Percentiles rank a stretch among this genome's conserved stretches.
phyloP scores from a whole-genome alignment of 306 rosid genomes.

The Pyrus communis region DNA sequence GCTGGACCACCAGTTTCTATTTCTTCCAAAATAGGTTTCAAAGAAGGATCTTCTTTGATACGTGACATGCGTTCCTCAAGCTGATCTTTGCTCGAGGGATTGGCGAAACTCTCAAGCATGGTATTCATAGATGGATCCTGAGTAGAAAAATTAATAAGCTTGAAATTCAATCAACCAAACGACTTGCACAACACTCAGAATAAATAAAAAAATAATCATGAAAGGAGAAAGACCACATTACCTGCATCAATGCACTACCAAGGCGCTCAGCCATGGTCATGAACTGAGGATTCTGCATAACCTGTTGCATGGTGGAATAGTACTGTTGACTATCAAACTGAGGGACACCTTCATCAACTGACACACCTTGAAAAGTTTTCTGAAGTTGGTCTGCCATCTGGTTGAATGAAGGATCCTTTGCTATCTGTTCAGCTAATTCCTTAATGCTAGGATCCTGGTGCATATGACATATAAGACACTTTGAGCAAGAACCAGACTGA shows the following conservation, averaged over 20 bases:
- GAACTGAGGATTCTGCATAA: constrained; percentile 95
- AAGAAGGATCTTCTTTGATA: constrained; percentile 91
- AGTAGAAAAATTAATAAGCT: constrained; percentile 12
- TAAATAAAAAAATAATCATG: not conserved
- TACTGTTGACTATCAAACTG: constrained; percentile 86
- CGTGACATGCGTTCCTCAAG: constrained; percentile 97
- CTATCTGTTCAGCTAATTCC: constrained; percentile 92
- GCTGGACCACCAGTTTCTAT: constrained; percentile 95
- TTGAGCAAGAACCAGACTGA: not conserved
- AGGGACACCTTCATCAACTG: constrained; percentile 60
- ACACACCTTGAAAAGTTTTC: constrained; percentile 68
- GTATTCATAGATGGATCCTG: constrained; percentile 95
- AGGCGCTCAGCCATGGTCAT: constrained; percentile 98
- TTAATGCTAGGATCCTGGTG: constrained; percentile 95
- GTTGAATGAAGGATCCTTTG: constrained; percentile 90
- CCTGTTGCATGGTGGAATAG: constrained; percentile 84
- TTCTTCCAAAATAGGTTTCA: constrained; percentile 93
- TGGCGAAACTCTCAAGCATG: constrained; percentile 73
- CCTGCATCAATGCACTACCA: constrained; percentile 95
- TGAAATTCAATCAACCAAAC: not conserved
- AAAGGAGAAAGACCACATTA: constrained; percentile 12
- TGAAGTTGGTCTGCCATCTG: constrained; percentile 99
- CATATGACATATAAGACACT: constrained; percentile 14
- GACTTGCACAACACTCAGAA: not conserved
- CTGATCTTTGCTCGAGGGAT: constrained; percentile 77